Base-by-base conservation (phyloP, 768 basidiomycete species). In the Pleurotus djamor region DNA sequence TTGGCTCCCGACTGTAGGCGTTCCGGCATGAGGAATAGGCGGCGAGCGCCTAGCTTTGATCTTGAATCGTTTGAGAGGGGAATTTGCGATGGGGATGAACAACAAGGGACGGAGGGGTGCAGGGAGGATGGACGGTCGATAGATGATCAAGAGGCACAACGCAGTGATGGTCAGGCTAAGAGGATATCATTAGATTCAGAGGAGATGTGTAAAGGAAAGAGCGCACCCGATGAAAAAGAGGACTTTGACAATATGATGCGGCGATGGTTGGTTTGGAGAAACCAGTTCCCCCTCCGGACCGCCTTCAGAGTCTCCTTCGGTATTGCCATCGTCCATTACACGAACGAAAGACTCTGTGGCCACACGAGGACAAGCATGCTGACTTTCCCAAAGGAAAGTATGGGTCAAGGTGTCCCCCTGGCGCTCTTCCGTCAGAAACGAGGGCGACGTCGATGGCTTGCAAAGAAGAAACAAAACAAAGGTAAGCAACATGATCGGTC, bases 211-310 rank as follows among this genome's bases (percentile, higher is more conserved):
- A 28, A 28, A 28, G 21, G 16, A 36, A 9, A 10, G 38, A 28
- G 44, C 54, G 3, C 28, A 56, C 54, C 54, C 36, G n/a, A 45
- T n/a, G 14, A 56, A 56, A 41, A 56, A 56, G 32, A 56, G 36
- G 4, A 56, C 32, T 16, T 38, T 36, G 38, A 56, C 12, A 41
- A 56, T 44, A 10, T 56, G 54, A 17, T 12, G 13, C 10, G 16
- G 16, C 14, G 54, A 44, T 12, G 37, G 36, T n/a, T 56, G 41
- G 41, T n/a, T 44, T 8, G 54, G 54, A 33, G 54, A 38, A 14
- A 56, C 41, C 17, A 56, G 41, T 14, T 56, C 54, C n/a, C 28
- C 54, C 35, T 56, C 54, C 2, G 37, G 17, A 7, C 37, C 41
- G n/a, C 16, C 13, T n/a, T 41, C 37, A 16, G 36, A 32, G n/a